Conservation (phyloP, 352 stramenopile species). For the Elongisporangium senticosum region DNA sequence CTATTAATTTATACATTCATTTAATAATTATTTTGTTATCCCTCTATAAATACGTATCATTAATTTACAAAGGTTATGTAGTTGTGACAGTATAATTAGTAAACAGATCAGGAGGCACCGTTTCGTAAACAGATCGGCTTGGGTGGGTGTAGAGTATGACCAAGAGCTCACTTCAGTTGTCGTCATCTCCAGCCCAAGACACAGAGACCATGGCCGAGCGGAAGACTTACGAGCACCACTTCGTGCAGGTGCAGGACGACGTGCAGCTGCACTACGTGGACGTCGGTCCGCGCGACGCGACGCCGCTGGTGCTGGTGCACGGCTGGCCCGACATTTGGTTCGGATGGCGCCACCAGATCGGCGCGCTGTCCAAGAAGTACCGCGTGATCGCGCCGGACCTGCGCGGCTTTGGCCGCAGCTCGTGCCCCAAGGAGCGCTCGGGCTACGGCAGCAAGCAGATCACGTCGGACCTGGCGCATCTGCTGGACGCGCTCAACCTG, state of each 20-base stretch:
- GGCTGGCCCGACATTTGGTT: conserved; percentile 78
- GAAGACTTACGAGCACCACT: conserved; percentile 12
- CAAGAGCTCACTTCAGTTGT: background rate
- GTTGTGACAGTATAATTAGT: too few relatives aligned
- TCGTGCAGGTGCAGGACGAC: conserved; percentile 19
- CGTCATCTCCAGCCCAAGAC: background rate
- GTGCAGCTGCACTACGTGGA: conserved; percentile 57
- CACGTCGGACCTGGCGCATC: conserved; percentile 28
- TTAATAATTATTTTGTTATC: too few relatives aligned
- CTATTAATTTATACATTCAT: too few relatives aligned
- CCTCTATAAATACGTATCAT: too few relatives aligned
- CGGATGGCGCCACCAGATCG: conserved; percentile 62
- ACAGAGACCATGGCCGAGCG: background rate
- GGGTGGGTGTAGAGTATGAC: background rate
- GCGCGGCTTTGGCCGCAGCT: conserved; percentile 54
- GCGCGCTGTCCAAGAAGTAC: conserved; percentile 35
- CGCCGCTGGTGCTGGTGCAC: conserved; percentile 62
- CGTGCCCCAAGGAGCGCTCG: conserved; percentile 25
- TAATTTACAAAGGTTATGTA: too few relatives aligned
- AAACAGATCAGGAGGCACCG: too few relatives aligned
- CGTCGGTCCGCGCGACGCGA: conserved; percentile 34
- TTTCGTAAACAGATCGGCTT: too few relatives aligned
- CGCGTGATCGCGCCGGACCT: conserved; percentile 52
- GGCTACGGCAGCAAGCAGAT: conserved; percentile 53
- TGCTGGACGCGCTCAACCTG: conserved; percentile 54